Evolutionary conservation across 805 yeast genomes (phyloP).

Genomic region (Candida anglica): DNA sequence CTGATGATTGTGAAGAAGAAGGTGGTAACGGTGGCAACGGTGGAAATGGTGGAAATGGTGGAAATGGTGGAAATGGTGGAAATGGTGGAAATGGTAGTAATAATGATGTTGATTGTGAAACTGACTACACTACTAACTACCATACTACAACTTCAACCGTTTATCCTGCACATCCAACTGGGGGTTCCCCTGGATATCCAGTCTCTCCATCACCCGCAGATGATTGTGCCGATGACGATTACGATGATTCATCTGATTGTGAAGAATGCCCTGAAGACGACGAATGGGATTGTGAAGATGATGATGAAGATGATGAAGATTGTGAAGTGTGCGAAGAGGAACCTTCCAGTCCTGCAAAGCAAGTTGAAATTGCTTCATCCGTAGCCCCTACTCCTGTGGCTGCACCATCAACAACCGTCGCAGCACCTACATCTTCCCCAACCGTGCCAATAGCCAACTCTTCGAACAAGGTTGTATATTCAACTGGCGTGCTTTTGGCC

Average conservation of each 20-base stretch:
- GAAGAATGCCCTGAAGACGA: conserved; percentile 9
- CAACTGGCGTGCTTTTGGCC: conserved; percentile 7
- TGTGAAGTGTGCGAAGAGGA: conserved; percentile 4
- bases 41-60: conserved; percentile 1
- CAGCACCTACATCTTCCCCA: conserved; percentile 5
- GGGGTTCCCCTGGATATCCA: neutral
- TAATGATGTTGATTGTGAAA: neutral
- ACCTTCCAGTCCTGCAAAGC: neutral
- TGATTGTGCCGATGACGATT: neutral
- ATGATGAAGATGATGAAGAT: conserved; percentile 11
- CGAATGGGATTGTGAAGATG: conserved; percentile 2
- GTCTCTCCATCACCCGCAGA: no score
- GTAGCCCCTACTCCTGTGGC: conserved; percentile 1
- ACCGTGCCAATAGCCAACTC: conserved; percentile 10
- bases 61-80: neutral
- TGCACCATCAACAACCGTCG: conserved; percentile 3
- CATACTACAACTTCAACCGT: neutral
- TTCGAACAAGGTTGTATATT: conserved; percentile 4
- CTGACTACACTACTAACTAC: neutral
- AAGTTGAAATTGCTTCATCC: conserved; percentile 1
- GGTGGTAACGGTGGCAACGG: neutral
- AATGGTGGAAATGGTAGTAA: neutral
- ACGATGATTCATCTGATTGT: conserved; percentile 9
- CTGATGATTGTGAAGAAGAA: neutral
- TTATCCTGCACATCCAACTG: neutral